Percentiles rank a stretch among this genome's conserved stretches.
Conservation (phyloP, 164 flowering plant species). For the Paratinospora sagittata region DNA sequence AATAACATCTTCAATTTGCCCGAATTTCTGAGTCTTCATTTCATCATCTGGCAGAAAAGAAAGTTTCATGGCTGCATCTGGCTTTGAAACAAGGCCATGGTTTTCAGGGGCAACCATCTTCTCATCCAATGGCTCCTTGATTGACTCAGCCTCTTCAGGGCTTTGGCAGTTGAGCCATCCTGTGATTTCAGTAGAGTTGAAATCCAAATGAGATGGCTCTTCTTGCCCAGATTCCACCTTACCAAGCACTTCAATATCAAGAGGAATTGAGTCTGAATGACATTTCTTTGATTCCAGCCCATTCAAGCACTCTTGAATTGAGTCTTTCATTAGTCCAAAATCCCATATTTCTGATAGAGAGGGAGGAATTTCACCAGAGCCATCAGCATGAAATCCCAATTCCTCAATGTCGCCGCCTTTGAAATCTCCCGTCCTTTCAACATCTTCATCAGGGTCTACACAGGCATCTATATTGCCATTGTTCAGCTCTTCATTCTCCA, state of each 20-base stretch:
- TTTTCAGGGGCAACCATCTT: neutral
- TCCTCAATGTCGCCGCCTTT: neutral
- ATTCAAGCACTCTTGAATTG: neutral
- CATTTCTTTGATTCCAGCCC: neutral
- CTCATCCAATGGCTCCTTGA: neutral
- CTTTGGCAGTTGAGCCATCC: neutral
- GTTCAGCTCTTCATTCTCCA: neutral
- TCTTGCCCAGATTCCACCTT: neutral
- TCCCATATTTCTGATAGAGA: neutral
- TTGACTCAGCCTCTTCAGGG: neutral
- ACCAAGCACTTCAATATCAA: neutral
- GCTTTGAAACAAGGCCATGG: too few relatives aligned
- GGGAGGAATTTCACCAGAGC: neutral
- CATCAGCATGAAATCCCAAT: neutral
- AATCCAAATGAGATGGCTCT: neutral
- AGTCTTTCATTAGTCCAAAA: neutral
- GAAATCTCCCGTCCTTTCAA: neutral
- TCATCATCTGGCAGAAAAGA: too few relatives aligned
- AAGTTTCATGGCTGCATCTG: too few relatives aligned
- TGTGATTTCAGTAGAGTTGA: neutral
- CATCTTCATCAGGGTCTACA: neutral
- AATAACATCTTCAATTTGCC: neutral
- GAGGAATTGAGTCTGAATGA: neutral
- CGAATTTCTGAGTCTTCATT: neutral
- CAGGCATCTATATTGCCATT: too few relatives aligned